phyloP scores from a whole-genome alignment of 345 rosid genomes.

The Hirschfeldia incana region DNA sequence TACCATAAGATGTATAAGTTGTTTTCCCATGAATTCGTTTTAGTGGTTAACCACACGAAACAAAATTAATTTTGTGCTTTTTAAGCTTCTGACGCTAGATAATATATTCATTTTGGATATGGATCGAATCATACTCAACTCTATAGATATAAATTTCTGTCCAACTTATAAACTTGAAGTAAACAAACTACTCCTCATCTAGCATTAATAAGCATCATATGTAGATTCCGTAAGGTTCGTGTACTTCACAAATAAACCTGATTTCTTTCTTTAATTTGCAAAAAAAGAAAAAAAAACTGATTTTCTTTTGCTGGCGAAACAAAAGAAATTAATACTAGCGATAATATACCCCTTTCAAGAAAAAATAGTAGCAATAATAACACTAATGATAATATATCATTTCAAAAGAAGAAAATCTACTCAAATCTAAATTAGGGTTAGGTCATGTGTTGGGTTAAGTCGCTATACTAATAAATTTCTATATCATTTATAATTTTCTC shows the following conservation, averaged over 20 bases:
- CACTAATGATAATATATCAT: background rate
- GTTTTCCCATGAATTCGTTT: background rate
- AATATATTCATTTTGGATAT: background rate
- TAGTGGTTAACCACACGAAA: background rate
- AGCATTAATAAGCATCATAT: background rate
- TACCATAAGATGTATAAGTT: background rate
- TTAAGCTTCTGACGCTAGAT: background rate
- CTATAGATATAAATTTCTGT: background rate
- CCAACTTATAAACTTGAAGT: background rate
- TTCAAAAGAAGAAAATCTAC: background rate
- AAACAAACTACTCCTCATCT: background rate
- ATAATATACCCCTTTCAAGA: background rate
- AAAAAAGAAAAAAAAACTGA: no score
- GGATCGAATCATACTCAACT: background rate
- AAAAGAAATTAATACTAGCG: background rate
- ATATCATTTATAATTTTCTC: background rate
- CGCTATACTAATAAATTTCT: background rate
- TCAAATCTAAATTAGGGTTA: background rate
- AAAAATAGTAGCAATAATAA: background rate
- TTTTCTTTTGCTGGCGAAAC: background rate
- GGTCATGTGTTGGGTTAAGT: background rate
- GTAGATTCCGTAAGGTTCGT: background rate
- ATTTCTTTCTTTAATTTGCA: no score
- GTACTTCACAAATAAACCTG: background rate
- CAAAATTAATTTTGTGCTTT: background rate